Base-by-base conservation (phyloP, 345 rosid species). In the Durio zibethinus region DNA sequence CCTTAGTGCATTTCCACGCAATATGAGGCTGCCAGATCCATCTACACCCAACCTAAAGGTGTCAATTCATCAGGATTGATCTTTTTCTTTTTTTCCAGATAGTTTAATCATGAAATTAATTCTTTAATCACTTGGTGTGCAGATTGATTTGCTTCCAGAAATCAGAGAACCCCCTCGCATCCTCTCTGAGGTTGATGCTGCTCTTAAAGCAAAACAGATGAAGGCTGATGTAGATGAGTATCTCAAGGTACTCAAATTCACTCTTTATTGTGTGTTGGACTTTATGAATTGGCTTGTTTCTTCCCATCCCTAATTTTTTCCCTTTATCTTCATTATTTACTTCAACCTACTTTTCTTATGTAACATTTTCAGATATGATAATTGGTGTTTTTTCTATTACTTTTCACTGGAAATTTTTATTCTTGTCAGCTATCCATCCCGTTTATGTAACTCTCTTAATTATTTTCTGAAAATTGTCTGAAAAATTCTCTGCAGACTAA, bases 1-100 rank as follows among this genome's bases (percentile, higher is more conserved):
- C 76, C 97, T 96, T 52, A 92, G 98, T 83, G 97, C 97, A 43
- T 96, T 93, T 80, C 99, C 99, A 1, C 90, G 89, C 76, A 93
- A 89, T 85, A 93, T 93, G 99, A 92, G 97, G 92, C 91, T 96
- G 61, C 98, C 98, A 0, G 99, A 96, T 86, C 98, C 99, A 68
- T 92, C 98, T 76, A 96, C 98, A 68, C 99, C 97, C 29, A 93
- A 93, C 80, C 65, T 88, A 83, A 90, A 92, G 92, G 94, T 87
- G 48, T 68, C 21, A 21, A 31, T 68, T 76, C 2, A 20, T 69
- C 66, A 71, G 48, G 36, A 27, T 78, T 69, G 67, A 12, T 60
- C 53, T 31, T n/a, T 18, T n/a, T 20, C 12, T n/a, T n/a, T n/a
- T 14, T 80, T 45, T n/a, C 12, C 4, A 0, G 18, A 29, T 60